Conservation (phyloP, 495 filamentous ascomycete species). For the Annulohypoxylon maeteangense region DNA sequence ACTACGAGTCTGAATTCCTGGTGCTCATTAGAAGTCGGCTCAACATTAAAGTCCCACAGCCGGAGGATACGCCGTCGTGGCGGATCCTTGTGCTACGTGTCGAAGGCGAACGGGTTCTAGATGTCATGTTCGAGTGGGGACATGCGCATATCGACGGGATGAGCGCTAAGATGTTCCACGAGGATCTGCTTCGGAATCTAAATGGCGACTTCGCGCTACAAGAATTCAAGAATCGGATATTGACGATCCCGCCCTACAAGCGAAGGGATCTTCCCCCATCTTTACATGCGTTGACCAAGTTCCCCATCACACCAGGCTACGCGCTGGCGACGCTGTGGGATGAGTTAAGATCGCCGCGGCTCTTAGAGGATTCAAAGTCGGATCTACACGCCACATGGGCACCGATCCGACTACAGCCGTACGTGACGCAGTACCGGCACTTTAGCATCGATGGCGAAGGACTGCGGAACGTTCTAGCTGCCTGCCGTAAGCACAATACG, state of each 20-base stretch:
- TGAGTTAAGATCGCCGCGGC: conserved; percentile 16
- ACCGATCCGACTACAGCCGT: conserved; percentile 34
- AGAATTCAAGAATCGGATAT: conserved; percentile 28
- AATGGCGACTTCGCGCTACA: background rate
- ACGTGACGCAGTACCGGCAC: conserved; percentile 43
- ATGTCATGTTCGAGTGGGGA: conserved; percentile 50
- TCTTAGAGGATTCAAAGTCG: background rate
- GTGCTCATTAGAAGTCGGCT: conserved; percentile 38
- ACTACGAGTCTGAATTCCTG: conserved; percentile 32
- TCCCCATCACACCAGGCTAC: conserved; percentile 28
- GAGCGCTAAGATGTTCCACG: conserved; percentile 49
- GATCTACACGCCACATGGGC: conserved; percentile 42
- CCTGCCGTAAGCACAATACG: conserved; percentile 43
- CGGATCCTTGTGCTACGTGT: conserved; percentile 41
- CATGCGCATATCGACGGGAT: conserved; percentile 52
- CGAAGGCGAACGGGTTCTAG: conserved; percentile 20
- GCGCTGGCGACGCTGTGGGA: conserved; percentile 28
- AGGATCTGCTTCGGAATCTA: conserved; percentile 46
- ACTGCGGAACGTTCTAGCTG: conserved; percentile 34
- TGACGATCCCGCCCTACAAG: conserved; percentile 24
- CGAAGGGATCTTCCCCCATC: conserved; percentile 22
- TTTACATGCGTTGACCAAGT: conserved; percentile 29
- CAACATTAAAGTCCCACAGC: conserved; percentile 38
- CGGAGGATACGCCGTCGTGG: conserved; percentile 47
- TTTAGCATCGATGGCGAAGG: conserved; percentile 37